Evolutionary conservation across 2,329 filamentous ascomycete genomes (phyloP), one percentile per base, ranked within the genome.

Genomic region (Fusarium sulawesiense): DNA sequence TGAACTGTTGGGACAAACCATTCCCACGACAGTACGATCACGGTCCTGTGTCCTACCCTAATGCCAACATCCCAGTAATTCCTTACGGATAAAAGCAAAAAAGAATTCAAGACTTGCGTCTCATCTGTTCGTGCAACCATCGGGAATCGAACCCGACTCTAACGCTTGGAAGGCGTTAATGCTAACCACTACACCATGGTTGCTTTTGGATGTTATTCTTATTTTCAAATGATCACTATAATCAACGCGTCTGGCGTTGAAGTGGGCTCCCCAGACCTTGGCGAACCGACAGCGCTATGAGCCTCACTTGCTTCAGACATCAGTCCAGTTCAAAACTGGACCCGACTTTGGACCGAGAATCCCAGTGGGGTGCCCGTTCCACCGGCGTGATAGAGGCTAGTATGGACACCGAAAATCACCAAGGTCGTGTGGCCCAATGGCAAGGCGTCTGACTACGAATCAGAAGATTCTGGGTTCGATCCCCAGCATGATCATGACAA

Each of bases 401-500:
- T 56, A 56, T 20, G 5, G 7, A 3, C 6, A 10, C 7, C 14
- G 8, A 9, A 18, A 20, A 37, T 1, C 42, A 34, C 18, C 29
- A 27, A 56, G 64, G 64, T 62, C 64, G 63, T 56, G 66, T 69
- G 65, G 66, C 65, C 66, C 66, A 70, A 70, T 72, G 71, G 72
- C 70, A 73, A 73, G 70, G 72, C 72, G 70, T 74, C 72, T 74
- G 72, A 72, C 72, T 74, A 74, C 72, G 72, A 74, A 74, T 74
- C 72, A 74, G 72, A 71, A 74, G 72, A 74, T 74, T 71, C 62
- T 71, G 70, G 72, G 72, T 74, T 74, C 72, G 72, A 74, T 65
- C 72, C 72, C 72, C 67, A 73, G 61, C 70, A 62, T 71, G 72
- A 63, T 67, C 64, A 67, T 2, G 16, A 25, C 18, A 6, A 6